Base-by-base conservation (phyloP, 306 rosid genomes). In the Elaeagnus macrophylla region DNA sequence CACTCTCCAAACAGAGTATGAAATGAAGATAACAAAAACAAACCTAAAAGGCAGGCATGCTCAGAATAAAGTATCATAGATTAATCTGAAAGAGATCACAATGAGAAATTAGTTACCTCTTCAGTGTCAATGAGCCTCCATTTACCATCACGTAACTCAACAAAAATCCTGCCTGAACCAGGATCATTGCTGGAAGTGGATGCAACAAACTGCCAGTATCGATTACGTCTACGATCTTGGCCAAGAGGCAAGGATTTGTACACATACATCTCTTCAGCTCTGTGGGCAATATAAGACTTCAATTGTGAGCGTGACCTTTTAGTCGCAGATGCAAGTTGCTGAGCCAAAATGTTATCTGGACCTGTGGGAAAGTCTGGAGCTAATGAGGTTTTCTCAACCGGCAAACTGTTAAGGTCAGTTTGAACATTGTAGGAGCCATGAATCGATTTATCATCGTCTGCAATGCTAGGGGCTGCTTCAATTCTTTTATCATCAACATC, bases 221-320 rank as follows among this genome's bases (percentile, higher is more conserved):
- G 82, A 64, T 93, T 93, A 43, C 74, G 95, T 60, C 95, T 87
- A 57, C 99, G 95, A 78, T 93, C 99, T 75, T 89, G 99, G 44
- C 99, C 99, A 59, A 93, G 96, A 70, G 99, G 99, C 74, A 93
- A 70, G 64, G 99, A 93, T 76, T 95, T 82, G 75, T 93, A 93
- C 56, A 84, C 79, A 75, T 74, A 84, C 95, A 84, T 82, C 83
- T 93, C 96, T 77, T 93, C 99, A 8, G 99, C 95, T 73, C 80
- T 66, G 61, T 84, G 96, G 55, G 93, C 86, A 61, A 93, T 79
- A 70, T 82, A 93, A 51, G 96, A 82, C 69, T 93, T 93, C 72
- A 93, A 78, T 61, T 87, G 99, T 47, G 95, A 93, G 37, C 96
- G 95, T 44, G 99, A 80, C 71, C 93, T 84, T 80, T 87, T 93